phyloP scores from a whole-genome alignment of 192 early-diverging fungal species.

The Obelidium mucronatum region DNA sequence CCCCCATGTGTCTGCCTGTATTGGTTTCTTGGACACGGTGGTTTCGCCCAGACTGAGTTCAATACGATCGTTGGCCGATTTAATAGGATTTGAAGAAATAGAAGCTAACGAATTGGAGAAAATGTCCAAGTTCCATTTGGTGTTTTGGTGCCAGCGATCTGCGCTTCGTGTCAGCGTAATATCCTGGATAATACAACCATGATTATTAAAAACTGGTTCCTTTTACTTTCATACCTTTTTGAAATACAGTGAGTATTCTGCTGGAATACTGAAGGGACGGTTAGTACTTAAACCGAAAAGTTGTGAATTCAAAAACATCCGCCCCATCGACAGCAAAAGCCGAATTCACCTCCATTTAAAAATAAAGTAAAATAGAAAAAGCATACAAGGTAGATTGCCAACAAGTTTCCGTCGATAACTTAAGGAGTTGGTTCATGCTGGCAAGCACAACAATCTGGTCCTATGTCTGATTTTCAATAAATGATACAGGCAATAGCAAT shows the following conservation, averaged over 20 bases:
- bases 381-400: no score
- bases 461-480: neutral
- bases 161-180: neutral
- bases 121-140: constrained; percentile 21
- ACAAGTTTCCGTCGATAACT: no score
- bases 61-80: neutral
- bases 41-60: constrained; percentile 9
- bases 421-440: constrained; percentile 6
- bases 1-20: neutral
- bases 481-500: no score
- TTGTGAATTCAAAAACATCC: no score
- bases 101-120: neutral
- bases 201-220: neutral
- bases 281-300: neutral
- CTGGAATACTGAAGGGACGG: neutral
- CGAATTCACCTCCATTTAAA: no score
- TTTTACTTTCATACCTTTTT: neutral
- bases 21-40: neutral
- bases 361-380: no score
- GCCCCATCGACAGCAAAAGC: no score
- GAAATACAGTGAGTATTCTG: constrained; percentile 15
- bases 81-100: neutral
- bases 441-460: constrained; percentile 9
- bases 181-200: constrained; percentile 7
- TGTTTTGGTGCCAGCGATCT: neutral